Percentiles rank a stretch among this genome's conserved stretches.
These are phyloP conservation scores for Sugiyamaella qingdaonensis DNA, from an alignment of 805 yeast species.

Conservation along the genomic window DNA sequence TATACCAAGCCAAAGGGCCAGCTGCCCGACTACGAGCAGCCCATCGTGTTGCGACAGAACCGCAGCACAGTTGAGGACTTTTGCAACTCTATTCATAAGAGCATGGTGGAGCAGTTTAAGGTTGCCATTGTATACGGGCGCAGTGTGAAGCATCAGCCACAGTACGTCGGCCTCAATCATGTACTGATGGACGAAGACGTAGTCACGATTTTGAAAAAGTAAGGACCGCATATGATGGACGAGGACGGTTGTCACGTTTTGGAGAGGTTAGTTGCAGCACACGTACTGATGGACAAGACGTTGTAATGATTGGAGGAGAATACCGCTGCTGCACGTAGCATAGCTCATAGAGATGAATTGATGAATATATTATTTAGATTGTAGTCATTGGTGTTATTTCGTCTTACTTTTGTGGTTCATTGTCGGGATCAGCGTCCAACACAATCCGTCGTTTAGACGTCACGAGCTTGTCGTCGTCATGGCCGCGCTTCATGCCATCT, in stretches of 20 bases:
- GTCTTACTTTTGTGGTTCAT: too few relatives aligned
- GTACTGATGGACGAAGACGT: constrained; percentile 92
- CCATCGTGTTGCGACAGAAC: constrained; percentile 82
- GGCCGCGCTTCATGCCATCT: not conserved
- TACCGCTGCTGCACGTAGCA: too few relatives aligned
- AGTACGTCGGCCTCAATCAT: constrained; percentile 86
- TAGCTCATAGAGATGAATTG: not conserved
- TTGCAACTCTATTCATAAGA: constrained; percentile 93
- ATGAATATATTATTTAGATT: not conserved
- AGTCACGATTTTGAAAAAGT: constrained; percentile 82
- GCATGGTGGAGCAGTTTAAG: constrained; percentile 88
- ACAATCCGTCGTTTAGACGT: not conserved
- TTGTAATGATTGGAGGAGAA: too few relatives aligned
- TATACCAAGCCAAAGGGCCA: constrained; percentile 96
- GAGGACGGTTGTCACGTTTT: too few relatives aligned
- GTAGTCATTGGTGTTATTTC: too few relatives aligned
- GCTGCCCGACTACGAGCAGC: constrained; percentile 90
- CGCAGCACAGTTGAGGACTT: constrained; percentile 89
- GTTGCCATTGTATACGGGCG: constrained; percentile 87
- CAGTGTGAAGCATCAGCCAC: constrained; percentile 97
- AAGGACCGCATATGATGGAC: not conserved
- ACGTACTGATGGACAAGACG: too few relatives aligned
- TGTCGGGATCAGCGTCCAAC: too few relatives aligned
- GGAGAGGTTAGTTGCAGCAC: not conserved
- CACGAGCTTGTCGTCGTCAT: not conserved